Conservation (phyloP, 768 basidiomycete genomes). For the Rhodotorula diobovata region DNA sequence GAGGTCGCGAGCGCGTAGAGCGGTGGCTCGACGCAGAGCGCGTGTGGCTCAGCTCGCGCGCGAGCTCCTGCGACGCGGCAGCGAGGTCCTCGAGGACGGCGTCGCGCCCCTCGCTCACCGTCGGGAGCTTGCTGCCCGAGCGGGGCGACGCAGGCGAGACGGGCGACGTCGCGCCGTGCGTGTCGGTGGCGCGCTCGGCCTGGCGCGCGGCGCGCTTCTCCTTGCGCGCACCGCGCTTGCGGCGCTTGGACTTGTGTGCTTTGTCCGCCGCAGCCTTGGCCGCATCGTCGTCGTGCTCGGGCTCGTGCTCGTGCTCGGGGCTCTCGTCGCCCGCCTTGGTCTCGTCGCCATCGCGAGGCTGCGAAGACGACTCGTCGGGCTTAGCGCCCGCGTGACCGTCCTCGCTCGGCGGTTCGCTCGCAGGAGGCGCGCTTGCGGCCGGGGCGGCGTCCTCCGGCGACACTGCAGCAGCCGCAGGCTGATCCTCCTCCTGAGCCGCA, state of each 20-base stretch:
- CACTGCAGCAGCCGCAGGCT: too few species aligned
- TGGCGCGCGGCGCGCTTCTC: slow-evolving; percentile 34
- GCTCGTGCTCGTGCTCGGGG: not conserved
- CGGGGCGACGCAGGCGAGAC: not conserved
- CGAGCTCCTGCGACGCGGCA: slow-evolving; percentile 32
- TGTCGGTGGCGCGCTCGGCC: slow-evolving; percentile 1
- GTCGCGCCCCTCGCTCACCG: slow-evolving; percentile 13
- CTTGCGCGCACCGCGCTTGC: slow-evolving; percentile 36
- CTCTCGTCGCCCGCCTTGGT: not conserved
- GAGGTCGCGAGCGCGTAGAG: slow-evolving; percentile 9
- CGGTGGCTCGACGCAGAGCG: not conserved
- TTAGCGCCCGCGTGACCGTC: too few species aligned
- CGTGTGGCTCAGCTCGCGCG: slow-evolving; percentile 37
- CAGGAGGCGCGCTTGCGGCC: not conserved
- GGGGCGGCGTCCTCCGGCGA: not conserved
- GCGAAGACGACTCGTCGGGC: not conserved
- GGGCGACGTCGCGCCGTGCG: not conserved
- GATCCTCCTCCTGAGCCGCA: not conserved
- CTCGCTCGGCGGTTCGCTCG: too few species aligned
- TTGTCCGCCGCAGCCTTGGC: slow-evolving; percentile 10
- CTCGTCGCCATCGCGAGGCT: not conserved
- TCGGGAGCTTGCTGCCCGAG: not conserved
- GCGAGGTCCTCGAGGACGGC: slow-evolving; percentile 31
- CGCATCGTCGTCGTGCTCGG: not conserved
- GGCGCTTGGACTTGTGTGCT: slow-evolving; percentile 17